Evolutionary conservation across 2,329 filamentous ascomycete species (phyloP), one percentile per base, ranked within the genome.

Genomic region (Xylariaceae sp.): DNA sequence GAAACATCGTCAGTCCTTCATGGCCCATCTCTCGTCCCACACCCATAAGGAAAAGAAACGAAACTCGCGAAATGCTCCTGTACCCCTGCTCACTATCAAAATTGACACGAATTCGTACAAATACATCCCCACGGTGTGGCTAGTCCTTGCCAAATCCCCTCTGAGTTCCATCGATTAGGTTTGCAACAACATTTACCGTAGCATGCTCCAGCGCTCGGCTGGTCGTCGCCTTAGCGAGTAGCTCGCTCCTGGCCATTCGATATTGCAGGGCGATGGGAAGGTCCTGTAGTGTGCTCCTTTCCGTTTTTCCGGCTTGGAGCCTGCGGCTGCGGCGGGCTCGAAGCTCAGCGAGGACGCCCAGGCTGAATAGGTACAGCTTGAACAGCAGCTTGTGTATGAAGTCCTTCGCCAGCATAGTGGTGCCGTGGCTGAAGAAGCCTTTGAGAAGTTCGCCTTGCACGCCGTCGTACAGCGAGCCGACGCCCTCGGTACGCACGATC

Each of bases 391-490:
- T 72, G 60, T 95, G 87, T 8, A 93, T 77, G 4, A 78, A 67
- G 42, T 91, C 87, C 64, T 95, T 95, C 44, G 87, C 80, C 40
- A 91, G 68, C 87, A 95, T 95, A 1, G 89, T 91, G 38, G 89
- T 76, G 1, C 89, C 89, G 55, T 95, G 89, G 17, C 81, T 83
- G 55, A 95, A 83, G 66, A 95, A 94, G 0, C 86, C 85, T 55
- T 89, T 90, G 8, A 90, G 64, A 3, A 95, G 72, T 63, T 94
- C 87, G 4, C 82, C 86, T 12, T 73, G 74, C 0, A 95, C 68
- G 4, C 89, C 89, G 37, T 85, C 79, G 58, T 94, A 95, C 8
- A 95, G 65, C 0, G 81, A 84, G 3, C 61, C 59, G 0, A 83
- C 45, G 1, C 89, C 89, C 56, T 95, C 87, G 0, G 67, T 72